Percentiles rank a stretch among this genome's conserved stretches.
Evolutionary conservation across 768 basidiomycete genomes (phyloP).

Genomic region (Pleurotus tuber-regium): DNA sequence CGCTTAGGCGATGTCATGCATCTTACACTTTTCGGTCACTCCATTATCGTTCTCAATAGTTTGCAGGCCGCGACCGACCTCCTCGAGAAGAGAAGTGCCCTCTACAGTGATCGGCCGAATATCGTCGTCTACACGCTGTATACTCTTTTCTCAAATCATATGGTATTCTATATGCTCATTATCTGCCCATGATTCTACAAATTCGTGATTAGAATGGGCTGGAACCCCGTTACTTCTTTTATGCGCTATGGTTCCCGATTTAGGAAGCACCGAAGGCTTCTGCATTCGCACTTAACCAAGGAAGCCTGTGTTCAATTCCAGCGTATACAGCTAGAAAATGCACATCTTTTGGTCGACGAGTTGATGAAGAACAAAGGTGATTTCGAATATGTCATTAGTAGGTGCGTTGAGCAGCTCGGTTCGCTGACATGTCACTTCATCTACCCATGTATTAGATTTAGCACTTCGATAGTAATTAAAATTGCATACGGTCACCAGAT

Average conservation of each 20-base stretch:
- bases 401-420: conserved; percentile 16
- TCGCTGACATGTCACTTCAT: background rate
- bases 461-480: conserved; percentile 14
- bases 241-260: conserved; percentile 18
- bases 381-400: conserved; percentile 21
- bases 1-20: conserved; percentile 23
- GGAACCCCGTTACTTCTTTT: conserved; percentile 13
- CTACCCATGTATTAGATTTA: conserved; percentile 11
- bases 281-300: conserved; percentile 13
- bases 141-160: background rate
- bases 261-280: conserved; percentile 16
- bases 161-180: background rate
- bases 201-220: conserved; percentile 15
- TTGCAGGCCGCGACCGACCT: conserved; percentile 24
- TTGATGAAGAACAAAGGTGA: conserved; percentile 15
- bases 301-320: conserved; percentile 6
- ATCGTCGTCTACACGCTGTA: conserved; percentile 20
- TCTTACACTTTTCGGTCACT: conserved; percentile 23
- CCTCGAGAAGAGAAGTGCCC: conserved; percentile 23
- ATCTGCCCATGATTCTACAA: background rate
- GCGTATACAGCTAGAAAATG: conserved; percentile 14
- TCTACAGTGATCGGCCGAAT: conserved; percentile 23
- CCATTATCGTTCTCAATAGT: conserved; percentile 22
- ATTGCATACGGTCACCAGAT: conserved; percentile 18
- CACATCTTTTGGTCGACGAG: conserved; percentile 16